phyloP scores from a whole-genome alignment of 2,329 filamentous ascomycete genomes.

The Alternaria novae-zelandiae region DNA sequence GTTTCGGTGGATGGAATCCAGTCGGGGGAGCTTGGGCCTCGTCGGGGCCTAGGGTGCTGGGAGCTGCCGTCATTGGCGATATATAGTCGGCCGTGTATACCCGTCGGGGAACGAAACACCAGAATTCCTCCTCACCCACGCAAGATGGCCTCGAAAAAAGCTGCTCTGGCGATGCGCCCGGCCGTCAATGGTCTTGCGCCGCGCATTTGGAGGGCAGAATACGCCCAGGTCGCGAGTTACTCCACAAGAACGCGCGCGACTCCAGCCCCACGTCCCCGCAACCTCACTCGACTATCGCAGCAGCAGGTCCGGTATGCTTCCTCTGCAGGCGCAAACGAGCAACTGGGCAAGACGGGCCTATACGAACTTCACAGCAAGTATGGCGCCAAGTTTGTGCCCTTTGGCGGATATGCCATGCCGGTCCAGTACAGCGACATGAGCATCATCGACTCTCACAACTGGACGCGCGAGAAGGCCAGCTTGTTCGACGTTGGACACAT shows the following conservation, averaged over 20 bases:
- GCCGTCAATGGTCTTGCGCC: constrained; percentile 33
- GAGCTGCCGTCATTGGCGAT: constrained; percentile 27
- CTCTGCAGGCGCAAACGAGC: constrained; percentile 29
- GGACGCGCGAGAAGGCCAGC: constrained; percentile 86
- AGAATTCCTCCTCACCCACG: constrained; percentile 15
- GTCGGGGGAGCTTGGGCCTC: constrained; percentile 24
- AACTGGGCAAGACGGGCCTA: constrained; percentile 69
- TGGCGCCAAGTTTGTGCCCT: constrained; percentile 95
- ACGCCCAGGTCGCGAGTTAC: constrained; percentile 16
- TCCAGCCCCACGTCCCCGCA: constrained; percentile 35
- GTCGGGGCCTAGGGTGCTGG: neutral
- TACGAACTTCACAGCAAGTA: constrained; percentile 78
- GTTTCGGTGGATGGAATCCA: constrained; percentile 25
- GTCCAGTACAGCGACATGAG: constrained; percentile 82
- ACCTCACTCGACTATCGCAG: constrained; percentile 20
- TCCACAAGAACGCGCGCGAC: constrained; percentile 20
- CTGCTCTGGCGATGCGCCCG: constrained; percentile 29
- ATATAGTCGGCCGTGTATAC: constrained; percentile 25
- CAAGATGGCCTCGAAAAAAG: constrained; percentile 41
- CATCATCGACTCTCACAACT: constrained; percentile 84
- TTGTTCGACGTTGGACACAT: constrained; percentile 98
- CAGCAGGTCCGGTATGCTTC: constrained; percentile 38
- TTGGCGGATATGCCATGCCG: constrained; percentile 91
- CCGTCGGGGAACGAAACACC: constrained; percentile 12
- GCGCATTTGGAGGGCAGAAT: constrained; percentile 19